A percentile compares a stretch with the other conserved stretches of the same genome.
Conservation (phyloP, 179 eudicot species). For the Nepenthes alata region DNA sequence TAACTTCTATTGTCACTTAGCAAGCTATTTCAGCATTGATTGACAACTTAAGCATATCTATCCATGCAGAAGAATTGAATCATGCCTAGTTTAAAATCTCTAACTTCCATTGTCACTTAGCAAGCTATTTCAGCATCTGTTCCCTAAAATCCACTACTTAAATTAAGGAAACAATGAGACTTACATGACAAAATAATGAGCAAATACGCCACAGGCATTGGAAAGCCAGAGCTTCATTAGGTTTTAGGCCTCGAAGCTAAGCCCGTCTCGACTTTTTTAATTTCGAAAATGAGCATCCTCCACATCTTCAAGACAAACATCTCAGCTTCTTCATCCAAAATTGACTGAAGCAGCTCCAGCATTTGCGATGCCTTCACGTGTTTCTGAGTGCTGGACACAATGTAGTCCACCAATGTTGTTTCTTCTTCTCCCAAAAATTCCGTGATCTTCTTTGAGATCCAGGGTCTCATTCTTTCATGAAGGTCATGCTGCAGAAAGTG, state of each 20-base stretch:
- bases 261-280: slow-evolving; percentile 83
- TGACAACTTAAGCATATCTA: too few species aligned
- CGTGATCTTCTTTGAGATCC: slow-evolving; percentile 89
- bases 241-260: slow-evolving; percentile 41
- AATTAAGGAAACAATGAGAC: slow-evolving; percentile 1
- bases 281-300: slow-evolving; percentile 97
- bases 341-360: slow-evolving; percentile 70
- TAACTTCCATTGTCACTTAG: slow-evolving; percentile 1
- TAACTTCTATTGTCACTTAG: slow-evolving; percentile 2
- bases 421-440: slow-evolving; percentile 96
- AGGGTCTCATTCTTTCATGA: slow-evolving; percentile 89
- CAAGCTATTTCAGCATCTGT: background rate
- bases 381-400: slow-evolving; percentile 62
- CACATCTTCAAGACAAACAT: slow-evolving; percentile 99
- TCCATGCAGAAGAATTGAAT: too few species aligned
- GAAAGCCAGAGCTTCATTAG: slow-evolving; percentile 14
- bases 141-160: background rate
- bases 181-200: slow-evolving; percentile 1
- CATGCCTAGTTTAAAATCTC: background rate
- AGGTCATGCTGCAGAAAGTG: slow-evolving; percentile 45
- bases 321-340: slow-evolving; percentile 94
- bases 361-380: slow-evolving; percentile 67
- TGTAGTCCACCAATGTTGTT: slow-evolving; percentile 72
- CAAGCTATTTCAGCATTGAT: background rate
- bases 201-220: background rate